These are phyloP conservation scores for Linderina pennispora DNA, from an alignment of 192 early-diverging fungal species.

Conservation along the genomic window DNA sequence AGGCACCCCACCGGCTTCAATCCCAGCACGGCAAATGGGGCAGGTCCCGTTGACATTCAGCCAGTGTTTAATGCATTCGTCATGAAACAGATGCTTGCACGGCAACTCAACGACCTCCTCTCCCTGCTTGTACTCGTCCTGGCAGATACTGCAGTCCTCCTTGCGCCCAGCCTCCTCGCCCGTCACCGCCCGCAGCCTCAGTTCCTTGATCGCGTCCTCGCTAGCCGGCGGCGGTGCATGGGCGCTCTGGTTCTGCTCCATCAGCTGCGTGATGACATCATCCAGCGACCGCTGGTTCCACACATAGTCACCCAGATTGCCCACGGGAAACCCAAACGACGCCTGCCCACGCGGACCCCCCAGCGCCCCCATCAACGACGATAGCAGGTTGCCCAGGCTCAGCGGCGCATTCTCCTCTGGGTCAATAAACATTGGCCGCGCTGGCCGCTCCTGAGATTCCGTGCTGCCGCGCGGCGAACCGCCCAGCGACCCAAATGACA, in stretches of 20 bases:
- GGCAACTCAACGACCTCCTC: slow-evolving; percentile 66
- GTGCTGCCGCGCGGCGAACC: not conserved
- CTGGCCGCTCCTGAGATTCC: slow-evolving; percentile 12
- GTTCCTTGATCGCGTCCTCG: slow-evolving; percentile 62
- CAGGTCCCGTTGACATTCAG: slow-evolving; percentile 91
- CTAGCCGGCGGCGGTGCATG: slow-evolving; percentile 71
- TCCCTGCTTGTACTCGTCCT: slow-evolving; percentile 72
- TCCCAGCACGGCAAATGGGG: slow-evolving; percentile 68
- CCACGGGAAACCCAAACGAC: slow-evolving; percentile 41
- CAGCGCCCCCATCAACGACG: slow-evolving; percentile 37
- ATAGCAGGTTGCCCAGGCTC: slow-evolving; percentile 27
- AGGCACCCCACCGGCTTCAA: slow-evolving; percentile 3
- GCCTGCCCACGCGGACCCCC: slow-evolving; percentile 32
- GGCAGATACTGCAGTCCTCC: slow-evolving; percentile 80
- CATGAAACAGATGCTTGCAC: slow-evolving; percentile 88
- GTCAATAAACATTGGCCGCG: slow-evolving; percentile 35
- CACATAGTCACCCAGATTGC: slow-evolving; percentile 77
- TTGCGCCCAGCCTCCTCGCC: slow-evolving; percentile 56
- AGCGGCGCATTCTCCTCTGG: slow-evolving; percentile 39
- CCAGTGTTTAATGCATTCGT: slow-evolving; percentile 86
- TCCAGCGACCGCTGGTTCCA: slow-evolving; percentile 78
- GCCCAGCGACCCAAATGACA: slow-evolving; percentile 17
- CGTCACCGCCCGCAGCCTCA: slow-evolving; percentile 52
- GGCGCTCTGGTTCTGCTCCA: slow-evolving; percentile 62
- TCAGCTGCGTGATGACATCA: slow-evolving; percentile 81